Conservation (phyloP, 345 rosid genomes). For the Dovyalis caffra region DNA sequence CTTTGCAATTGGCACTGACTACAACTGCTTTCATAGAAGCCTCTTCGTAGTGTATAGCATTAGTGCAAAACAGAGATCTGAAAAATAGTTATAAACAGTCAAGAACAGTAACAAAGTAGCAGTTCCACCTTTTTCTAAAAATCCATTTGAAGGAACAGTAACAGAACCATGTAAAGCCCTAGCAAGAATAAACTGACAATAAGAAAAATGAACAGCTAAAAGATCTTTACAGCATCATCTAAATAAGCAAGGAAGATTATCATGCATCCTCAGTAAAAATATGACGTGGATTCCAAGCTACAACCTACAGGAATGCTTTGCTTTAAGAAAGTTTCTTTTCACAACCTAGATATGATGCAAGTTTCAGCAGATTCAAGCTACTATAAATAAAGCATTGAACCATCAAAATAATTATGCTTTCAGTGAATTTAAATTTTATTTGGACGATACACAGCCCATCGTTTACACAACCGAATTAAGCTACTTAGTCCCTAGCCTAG, state of each 20-base stretch:
- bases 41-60: slow-evolving; percentile 70
- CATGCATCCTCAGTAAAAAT: not conserved
- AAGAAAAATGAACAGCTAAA: not conserved
- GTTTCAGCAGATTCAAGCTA: not conserved
- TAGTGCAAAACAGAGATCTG: slow-evolving; percentile 51
- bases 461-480: too few relatives aligned
- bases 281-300: not conserved
- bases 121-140: not conserved
- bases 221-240: not conserved
- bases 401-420: not conserved
- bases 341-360: not conserved
- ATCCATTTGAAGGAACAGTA: not conserved
- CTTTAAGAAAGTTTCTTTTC: not conserved
- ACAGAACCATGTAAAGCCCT: not conserved
- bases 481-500: too few relatives aligned
- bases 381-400: not conserved
- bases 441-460: too few relatives aligned
- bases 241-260: not conserved
- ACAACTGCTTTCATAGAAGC: slow-evolving; percentile 72
- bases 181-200: not conserved
- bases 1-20: slow-evolving; percentile 52
- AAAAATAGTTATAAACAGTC: not conserved
- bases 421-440: too few relatives aligned
- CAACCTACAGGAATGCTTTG: not conserved
- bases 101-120: not conserved